phyloP scores from a whole-genome alignment of 2,329 filamentous ascomycete species.

The Zymoseptoria crescenta region DNA sequence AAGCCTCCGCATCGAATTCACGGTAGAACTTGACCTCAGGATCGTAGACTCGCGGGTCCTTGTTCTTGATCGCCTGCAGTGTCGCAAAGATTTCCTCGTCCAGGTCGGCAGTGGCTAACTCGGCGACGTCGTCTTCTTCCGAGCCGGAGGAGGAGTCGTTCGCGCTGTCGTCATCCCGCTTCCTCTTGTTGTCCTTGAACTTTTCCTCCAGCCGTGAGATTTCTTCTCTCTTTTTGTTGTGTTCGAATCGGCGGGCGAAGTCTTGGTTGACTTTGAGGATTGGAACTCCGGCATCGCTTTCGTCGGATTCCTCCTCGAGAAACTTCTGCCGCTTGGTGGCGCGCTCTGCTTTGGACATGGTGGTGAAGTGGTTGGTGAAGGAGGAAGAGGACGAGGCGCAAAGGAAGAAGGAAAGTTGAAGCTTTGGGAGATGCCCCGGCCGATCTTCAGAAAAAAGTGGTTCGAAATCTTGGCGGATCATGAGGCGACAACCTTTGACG shows the following conservation, averaged over 20 bases:
- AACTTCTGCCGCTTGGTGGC: constrained; percentile 29
- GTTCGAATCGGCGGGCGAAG: constrained; percentile 80
- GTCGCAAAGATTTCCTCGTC: constrained; percentile 84
- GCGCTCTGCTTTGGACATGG: constrained; percentile 1
- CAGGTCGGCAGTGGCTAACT: constrained; percentile 74
- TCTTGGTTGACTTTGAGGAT: constrained; percentile 78
- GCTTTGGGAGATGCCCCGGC: neutral
- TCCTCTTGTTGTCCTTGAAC: constrained; percentile 17
- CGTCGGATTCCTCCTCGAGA: constrained; percentile 19
- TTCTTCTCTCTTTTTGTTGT: constrained; percentile 97
- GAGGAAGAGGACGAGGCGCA: neutral
- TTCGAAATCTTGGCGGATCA: neutral
- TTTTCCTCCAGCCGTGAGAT: constrained; percentile 78
- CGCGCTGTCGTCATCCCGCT: constrained; percentile 39
- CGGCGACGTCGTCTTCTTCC: constrained; percentile 82
- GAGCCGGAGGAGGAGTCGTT: constrained; percentile 61
- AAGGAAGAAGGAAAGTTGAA: neutral
- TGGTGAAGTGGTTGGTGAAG: neutral
- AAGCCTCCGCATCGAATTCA: constrained; percentile 49
- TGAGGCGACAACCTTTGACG: neutral
- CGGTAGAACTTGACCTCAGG: constrained; percentile 69
- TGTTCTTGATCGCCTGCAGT: constrained; percentile 76
- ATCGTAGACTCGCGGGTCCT: constrained; percentile 89
- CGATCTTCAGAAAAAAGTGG: constrained; percentile 1
- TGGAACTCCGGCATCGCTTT: constrained; percentile 17